These are phyloP conservation scores for Colletotrichum siamense DNA, from an alignment of 2,329 filamentous ascomycete species.

Conservation along the genomic window DNA sequence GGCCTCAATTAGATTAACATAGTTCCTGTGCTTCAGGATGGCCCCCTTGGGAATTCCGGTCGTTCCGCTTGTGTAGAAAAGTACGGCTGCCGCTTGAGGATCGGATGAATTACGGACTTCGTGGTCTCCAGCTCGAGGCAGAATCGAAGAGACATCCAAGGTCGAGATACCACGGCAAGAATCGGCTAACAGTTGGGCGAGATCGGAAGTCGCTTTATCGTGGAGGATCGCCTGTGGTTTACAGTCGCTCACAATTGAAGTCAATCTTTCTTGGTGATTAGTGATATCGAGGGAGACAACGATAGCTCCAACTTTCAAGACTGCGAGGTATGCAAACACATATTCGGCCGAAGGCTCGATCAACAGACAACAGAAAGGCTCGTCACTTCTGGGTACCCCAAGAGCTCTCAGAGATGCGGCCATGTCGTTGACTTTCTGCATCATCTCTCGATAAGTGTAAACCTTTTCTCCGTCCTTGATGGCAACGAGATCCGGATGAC, in stretches of 20 bases:
- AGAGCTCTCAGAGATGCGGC: conserved; percentile 21
- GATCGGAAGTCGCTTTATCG: not conserved
- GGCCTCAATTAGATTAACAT: conserved; percentile 30
- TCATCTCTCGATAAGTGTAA: not conserved
- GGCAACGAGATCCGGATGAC: not conserved
- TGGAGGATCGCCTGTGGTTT: not conserved
- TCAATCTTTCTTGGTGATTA: not conserved
- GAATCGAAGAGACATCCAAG: not conserved
- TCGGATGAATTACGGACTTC: not conserved
- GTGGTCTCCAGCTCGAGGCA: too few species aligned
- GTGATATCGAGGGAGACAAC: conserved; percentile 40
- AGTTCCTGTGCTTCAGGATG: conserved; percentile 31
- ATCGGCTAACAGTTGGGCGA: not conserved
- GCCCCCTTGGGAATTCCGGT: conserved; percentile 48
- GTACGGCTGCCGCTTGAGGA: conserved; percentile 22
- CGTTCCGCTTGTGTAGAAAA: conserved; percentile 39
- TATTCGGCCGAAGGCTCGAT: conserved; percentile 30
- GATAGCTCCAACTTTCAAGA: conserved; percentile 40
- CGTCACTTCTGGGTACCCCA: conserved; percentile 45
- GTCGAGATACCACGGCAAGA: fast-evolving
- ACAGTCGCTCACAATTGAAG: not conserved
- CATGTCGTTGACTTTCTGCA: not conserved
- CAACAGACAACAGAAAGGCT: not conserved
- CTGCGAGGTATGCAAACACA: conserved; percentile 43
- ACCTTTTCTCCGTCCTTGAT: not conserved